Base-by-base conservation (phyloP, 441 rosid genomes). In the Sinapis alba region DNA sequence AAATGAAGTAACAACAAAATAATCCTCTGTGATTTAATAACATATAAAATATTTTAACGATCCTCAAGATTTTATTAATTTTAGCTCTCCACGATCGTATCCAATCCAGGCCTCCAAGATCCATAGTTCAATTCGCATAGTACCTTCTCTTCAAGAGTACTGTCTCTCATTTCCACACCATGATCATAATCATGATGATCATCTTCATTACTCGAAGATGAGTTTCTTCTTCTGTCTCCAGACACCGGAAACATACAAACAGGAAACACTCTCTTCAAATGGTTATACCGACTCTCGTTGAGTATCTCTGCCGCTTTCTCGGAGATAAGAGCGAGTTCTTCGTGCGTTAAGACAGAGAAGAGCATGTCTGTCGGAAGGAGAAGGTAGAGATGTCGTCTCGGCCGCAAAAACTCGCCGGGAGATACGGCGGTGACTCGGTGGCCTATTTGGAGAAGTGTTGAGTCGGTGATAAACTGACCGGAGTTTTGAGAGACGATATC, bases 51-150 rank as follows among this genome's bases (percentile, higher is more conserved):
- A 18, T 3, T 5, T 4, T 12, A 56, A 65, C 7, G 34, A 41
- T 70, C 60, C 18, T 56, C 57, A 15, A 65, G 56, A 66, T 50
- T 57, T 47, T 3, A 32, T 50, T 28, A 8, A 66, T 34, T 65
- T n/a, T 78, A 78, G 78, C 74, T 79, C 32, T 79, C 82, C 68
- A 63, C 79, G 70, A 79, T 79, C 11, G 82, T 79, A 62, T 74
- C 79, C 62, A 79, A 79, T 13, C 38, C 74, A 65, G 82, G 82
- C 27, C 76, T 79, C 82, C 82, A 79, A 65, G 82, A 58, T 64
- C 79, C 76, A 64, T 79, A 43, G 36, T 58, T 79, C 7, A 47
- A 41, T 28, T 78, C 78, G 24, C 68, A 68, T 10, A 71, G 20
- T 3, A 65, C 73, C 53, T 78, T 72, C 5, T 78, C 82, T 50